Base-by-base conservation (phyloP, 2,329 filamentous ascomycete species). In the Didymella arachidicola region DNA sequence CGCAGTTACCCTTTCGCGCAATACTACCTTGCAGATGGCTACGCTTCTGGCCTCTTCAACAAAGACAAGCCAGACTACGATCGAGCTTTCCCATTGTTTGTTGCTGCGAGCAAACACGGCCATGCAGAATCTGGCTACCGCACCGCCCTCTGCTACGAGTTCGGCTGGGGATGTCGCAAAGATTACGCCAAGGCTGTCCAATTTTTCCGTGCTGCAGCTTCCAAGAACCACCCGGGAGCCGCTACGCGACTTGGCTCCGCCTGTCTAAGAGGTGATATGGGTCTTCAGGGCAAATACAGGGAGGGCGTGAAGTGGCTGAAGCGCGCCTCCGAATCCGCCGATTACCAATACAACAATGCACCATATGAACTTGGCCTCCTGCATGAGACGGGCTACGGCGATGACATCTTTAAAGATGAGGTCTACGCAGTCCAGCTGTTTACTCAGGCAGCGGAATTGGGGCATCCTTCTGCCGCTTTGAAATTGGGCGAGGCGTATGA, bases 251-350 rank as follows among this genome's bases (percentile, higher is more conserved):
- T 99, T 51, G 94, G 93, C 39, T 90, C 93, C 73, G 95, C 95
- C 7, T 98, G 94, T 78, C 79, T 99, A 53, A 89, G 88, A 3
- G 93, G 93, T 41, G 93, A 98, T 66, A 87, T 99, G 75, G 95
- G 95, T 29, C 79, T 90, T 19, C 87, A 89, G 66, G 93, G 91
- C 74, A 86, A 90, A 58, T 96, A 97, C 72, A 86, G 91, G 51
- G 95, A 99, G 77, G 95, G 94, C 8, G 81, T 98, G 65, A 97
- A 96, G 77, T 99, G 95, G 95, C 82, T 99, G 70, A 98, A 97
- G 80, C 87, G 96, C 56, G 95, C 93, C 3, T 86, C 92, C 0
- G 95, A 99, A 77, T 87, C 91, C 3, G 93, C 95, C 12, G 95
- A 99, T 75, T 75, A 84, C 43, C 93, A 98, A 77, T 97, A 99